Conservation (phyloP, 208 protist genomes). For the Trypanosoma rangeli region DNA sequence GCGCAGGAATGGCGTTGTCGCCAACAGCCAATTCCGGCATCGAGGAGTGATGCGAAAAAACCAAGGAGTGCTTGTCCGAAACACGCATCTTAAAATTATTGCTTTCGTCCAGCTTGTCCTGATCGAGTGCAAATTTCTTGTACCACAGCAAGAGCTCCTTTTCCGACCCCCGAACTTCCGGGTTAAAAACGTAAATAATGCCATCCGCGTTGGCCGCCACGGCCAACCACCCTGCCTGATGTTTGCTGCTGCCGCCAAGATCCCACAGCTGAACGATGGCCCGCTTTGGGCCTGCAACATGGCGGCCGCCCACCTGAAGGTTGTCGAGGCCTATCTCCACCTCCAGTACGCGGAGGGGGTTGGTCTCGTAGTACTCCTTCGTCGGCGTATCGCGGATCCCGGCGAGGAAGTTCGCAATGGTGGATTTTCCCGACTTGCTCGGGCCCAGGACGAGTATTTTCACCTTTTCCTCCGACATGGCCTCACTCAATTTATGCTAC, state of each 20-base stretch:
- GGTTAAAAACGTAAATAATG: constrained; percentile 91
- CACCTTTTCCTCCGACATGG: constrained; percentile 63
- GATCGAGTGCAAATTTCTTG: constrained; percentile 85
- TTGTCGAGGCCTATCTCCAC: constrained; percentile 77
- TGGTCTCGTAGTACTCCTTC: constrained; percentile 83
- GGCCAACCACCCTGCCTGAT: constrained; percentile 89
- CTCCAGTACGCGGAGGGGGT: constrained; percentile 88
- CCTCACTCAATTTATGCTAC: not conserved
- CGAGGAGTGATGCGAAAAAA: constrained; percentile 82
- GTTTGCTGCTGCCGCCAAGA: constrained; percentile 72
- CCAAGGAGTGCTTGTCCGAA: constrained; percentile 54
- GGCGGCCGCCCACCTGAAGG: constrained; percentile 29
- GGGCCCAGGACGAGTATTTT: constrained; percentile 88
- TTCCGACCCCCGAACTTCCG: constrained; percentile 62
- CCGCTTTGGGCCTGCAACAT: constrained; percentile 40
- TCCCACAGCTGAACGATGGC: constrained; percentile 90
- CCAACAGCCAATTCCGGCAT: constrained; percentile 37
- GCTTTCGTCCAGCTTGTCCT: constrained; percentile 61
- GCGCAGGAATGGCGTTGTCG: constrained; percentile 36
- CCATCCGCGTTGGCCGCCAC: constrained; percentile 67
- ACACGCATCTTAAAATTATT: constrained; percentile 71
- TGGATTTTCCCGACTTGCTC: constrained; percentile 81
- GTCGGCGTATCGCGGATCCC: constrained; percentile 77
- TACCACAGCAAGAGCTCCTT: constrained; percentile 89
- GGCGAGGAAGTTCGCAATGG: constrained; percentile 81